These are phyloP conservation scores for Apiotrichum akiyoshidainum DNA, from an alignment of 1,284 basidiomycete genomes.

Conservation along the genomic window DNA sequence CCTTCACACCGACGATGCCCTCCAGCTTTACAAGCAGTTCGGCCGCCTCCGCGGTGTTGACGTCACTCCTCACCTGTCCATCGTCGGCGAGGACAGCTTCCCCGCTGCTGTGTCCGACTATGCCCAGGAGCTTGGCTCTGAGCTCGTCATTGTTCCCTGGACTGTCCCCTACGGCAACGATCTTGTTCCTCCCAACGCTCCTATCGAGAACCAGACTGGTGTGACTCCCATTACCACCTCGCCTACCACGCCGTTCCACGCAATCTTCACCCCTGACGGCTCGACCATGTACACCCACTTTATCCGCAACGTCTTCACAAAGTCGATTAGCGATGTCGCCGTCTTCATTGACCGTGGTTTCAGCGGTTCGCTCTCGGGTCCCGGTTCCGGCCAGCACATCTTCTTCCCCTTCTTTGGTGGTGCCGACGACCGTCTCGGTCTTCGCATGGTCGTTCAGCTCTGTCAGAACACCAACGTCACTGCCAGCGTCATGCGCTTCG, in stretches of 20 bases:
- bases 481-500: conserved; percentile 68
- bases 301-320: conserved; percentile 72
- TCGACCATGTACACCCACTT: conserved; percentile 67
- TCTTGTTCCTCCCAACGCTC: conserved; percentile 8
- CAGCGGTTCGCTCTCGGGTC: conserved; percentile 38
- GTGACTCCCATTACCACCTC: conserved; percentile 59
- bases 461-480: conserved; percentile 61
- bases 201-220: conserved; percentile 32
- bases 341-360: conserved; percentile 73
- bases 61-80: conserved; percentile 61
- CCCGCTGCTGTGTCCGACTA: conserved; percentile 65
- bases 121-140: conserved; percentile 59
- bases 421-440: conserved; percentile 80
- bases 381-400: conserved; percentile 59
- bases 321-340: conserved; percentile 63
- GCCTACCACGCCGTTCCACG: conserved; percentile 37
- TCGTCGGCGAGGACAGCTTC: conserved; percentile 70
- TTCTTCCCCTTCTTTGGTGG: conserved; percentile 90
- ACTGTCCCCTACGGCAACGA: conserved; percentile 41
- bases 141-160: conserved; percentile 84
- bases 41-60: conserved; percentile 68
- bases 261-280: conserved; percentile 45
- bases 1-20: conserved; percentile 69
- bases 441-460: conserved; percentile 74
- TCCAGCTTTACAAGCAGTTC: conserved; percentile 73